Base-by-base conservation (phyloP, 768 basidiomycete species). In the Kwoniella mangroviensis region DNA sequence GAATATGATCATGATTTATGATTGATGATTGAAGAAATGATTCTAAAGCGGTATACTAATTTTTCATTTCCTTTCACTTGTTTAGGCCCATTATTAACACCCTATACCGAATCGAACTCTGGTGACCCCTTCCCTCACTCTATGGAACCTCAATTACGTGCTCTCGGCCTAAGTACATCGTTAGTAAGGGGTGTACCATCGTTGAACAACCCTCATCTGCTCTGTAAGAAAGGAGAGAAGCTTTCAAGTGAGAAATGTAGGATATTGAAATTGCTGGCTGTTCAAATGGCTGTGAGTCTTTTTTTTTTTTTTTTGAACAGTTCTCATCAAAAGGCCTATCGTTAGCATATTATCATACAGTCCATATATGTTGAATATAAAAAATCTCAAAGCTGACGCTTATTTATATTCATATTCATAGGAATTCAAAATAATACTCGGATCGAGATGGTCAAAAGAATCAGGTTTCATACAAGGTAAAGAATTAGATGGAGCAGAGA, bases 91-190 rank as follows among this genome's bases (percentile, higher is more conserved):
- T 88, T 98, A 65, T 88, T 94, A 45, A 79, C 90, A 88, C 76
- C 81, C 58, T 81, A 79, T 73, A 79, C 81, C 61, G 90, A 91
- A 72, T 91, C 91, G 0, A 88, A 91, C 49, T 90, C 94, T 74
- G 79, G 79, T 28, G 79, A 80, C 49, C 91, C 93, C 2, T 95
- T 98, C 83, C 94, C 97, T 45, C 94, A 98, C 83, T 94, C 94
- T 77, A 94, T 98, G 85, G 97, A 99, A 72, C 94, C 95, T 22
- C 96, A 98, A 81, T 86, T 99, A 63, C 89, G 97, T 65, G 92
- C 92, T 82, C 88, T 98, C 43, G 97, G 97, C 9, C 85, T 99
- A 41, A 86, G 89, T 61, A 98, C 95, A 19, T 88, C 86, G 40
- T 88, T 99, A 87, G 88, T 90, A 67, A 89, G 88, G 76, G 97